Evolutionary conservation across 2,329 filamentous ascomycete species (phyloP).

Genomic region (Amauroascus niger): DNA sequence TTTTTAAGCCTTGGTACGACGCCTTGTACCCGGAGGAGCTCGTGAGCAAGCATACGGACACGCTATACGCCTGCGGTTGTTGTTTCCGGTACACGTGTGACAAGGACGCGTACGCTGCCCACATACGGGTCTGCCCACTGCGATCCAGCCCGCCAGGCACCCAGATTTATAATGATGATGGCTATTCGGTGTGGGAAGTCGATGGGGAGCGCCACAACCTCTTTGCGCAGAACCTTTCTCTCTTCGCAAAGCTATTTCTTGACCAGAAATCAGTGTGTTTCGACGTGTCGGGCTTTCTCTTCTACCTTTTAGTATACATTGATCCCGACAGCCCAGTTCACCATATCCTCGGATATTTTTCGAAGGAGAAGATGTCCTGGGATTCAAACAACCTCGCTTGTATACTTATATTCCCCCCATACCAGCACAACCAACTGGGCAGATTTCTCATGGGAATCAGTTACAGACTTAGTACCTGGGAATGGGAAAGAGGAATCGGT

Average conservation of each 20-base stretch:
- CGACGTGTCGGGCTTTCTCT: constrained; percentile 87
- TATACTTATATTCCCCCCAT: constrained; percentile 90
- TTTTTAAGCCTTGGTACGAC: constrained; percentile 85
- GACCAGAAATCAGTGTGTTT: constrained; percentile 99
- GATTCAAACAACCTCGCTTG: constrained; percentile 97
- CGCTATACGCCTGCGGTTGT: constrained; percentile 77
- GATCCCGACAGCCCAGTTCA: constrained; percentile 38
- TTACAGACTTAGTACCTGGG: constrained; percentile 79
- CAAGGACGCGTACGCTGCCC: constrained; percentile 29
- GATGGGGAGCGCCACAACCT: constrained; percentile 82
- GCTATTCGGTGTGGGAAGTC: constrained; percentile 83
- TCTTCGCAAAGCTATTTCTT: constrained; percentile 95
- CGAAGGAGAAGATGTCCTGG: constrained; percentile 98
- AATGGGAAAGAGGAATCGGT: constrained; percentile 43
- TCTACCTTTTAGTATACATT: constrained; percentile 79
- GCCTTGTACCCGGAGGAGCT: constrained; percentile 76
- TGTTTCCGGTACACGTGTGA: constrained; percentile 81
- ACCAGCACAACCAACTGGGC: constrained; percentile 83
- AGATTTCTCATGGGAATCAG: constrained; percentile 83
- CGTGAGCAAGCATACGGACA: constrained; percentile 41
- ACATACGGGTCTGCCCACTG: constrained; percentile 45
- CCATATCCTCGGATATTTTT: constrained; percentile 90
- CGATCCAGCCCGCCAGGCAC: constrained; percentile 53
- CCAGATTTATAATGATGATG: constrained; percentile 67
- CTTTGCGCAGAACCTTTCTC: constrained; percentile 88